Evolutionary conservation across 176 grass and related monocot genomes (phyloP), one percentile per base, ranked within the genome.

Genomic region (Leersia perrieri): DNA sequence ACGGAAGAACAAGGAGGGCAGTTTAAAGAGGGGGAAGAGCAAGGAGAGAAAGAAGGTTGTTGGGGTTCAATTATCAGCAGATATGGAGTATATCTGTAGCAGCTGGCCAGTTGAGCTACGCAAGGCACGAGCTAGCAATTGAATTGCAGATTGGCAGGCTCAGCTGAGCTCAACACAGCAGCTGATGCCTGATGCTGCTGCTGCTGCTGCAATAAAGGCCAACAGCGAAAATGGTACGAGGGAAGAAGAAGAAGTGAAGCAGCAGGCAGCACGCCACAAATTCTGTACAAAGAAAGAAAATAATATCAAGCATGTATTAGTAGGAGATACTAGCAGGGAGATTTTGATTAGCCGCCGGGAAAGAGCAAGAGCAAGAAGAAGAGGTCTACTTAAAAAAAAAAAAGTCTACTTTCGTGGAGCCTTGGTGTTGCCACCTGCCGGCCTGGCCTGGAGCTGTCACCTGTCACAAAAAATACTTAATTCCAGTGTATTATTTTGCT

Each of bases 11-110:
- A 11, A 33, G 53, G 55, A 11, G 44, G 53, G 55, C 25, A 28
- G 25, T 2, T n/a, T 30, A 45, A 14, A 28, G 26, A 28, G 26
- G 22, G 25, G 4, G 9, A 8, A 4, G 53, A n/a, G n/a, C n/a
- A n/a, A n/a, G 14, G 30, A 32, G 11, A 26, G 0, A 38, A 26
- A n/a, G 40, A 23, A 49, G 23, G 78, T 81, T 15, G 72, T 76
- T 76, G 77, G 63, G 49, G 15, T 5, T 12, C 75, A 66, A 80
- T 80, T 86, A 58, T 33, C 38, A 55, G 55, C 11, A 32, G 30
- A 67, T 67, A 44, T n/a, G n/a, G n/a, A n/a, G n/a, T n/a, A n/a
- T 67, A 42, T 86, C 44, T 73, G 60, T 41, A 14, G 13, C 15
- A 14, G 13, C 15, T 40, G 41, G 75, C 31, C 33, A 42, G 29